Percentiles rank a stretch among this genome's conserved stretches.
Evolutionary conservation across 1,284 basidiomycete genomes (phyloP).

Genomic region (Taiwanofungus camphoratus): DNA sequence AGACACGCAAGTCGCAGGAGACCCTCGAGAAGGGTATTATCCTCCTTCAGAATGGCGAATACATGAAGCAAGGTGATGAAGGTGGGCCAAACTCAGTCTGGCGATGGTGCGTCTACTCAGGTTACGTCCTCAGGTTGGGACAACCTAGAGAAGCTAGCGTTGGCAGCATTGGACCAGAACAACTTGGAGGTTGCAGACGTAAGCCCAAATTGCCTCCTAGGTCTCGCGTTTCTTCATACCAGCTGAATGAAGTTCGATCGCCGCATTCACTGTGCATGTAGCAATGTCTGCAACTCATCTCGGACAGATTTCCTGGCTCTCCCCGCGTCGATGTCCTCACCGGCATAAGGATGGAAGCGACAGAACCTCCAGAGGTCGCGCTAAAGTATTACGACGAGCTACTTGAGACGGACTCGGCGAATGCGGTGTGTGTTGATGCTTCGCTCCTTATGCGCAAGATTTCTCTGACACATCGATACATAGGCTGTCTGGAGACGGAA

Average conservation of each 20-base stretch:
- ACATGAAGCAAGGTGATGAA: constrained; percentile 55
- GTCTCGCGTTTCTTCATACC: neutral
- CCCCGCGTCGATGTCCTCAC: constrained; percentile 80
- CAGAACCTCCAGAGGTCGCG: constrained; percentile 55
- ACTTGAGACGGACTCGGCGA: constrained; percentile 67
- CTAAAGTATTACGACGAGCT: constrained; percentile 67
- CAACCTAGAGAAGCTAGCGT: constrained; percentile 82
- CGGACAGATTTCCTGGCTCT: constrained; percentile 73
- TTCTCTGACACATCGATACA: neutral
- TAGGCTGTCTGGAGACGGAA: constrained; percentile 83
- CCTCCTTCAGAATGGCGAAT: constrained; percentile 48
- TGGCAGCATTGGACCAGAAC: constrained; percentile 84
- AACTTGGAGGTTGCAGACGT: constrained; percentile 80
- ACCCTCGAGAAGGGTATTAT: constrained; percentile 57
- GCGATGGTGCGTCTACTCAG: neutral
- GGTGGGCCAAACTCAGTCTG: constrained; percentile 30
- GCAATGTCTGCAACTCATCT: constrained; percentile 65
- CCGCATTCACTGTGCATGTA: constrained; percentile 23
- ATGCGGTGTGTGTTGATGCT: constrained; percentile 55
- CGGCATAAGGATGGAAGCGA: constrained; percentile 82
- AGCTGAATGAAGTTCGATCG: neutral
- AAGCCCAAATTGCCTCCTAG: constrained; percentile 27
- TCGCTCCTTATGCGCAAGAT: neutral
- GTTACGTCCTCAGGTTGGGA: constrained; percentile 60
- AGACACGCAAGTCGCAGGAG: constrained; percentile 65